phyloP scores from a whole-genome alignment of 108 stramenopile species.

The Epithemia pelagica region DNA sequence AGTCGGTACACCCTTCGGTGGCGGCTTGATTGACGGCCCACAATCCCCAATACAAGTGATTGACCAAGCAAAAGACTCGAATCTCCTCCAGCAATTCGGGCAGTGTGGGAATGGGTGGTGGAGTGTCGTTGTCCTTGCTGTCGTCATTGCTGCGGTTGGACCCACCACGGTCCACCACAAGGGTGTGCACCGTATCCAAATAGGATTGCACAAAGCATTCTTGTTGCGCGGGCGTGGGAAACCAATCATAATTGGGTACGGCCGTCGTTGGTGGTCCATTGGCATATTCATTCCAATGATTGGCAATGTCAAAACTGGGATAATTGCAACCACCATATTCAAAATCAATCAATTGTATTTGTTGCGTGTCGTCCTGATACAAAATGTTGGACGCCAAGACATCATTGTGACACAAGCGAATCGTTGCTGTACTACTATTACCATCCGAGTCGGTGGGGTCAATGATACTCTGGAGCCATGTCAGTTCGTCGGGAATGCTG shows the following conservation, averaged over 20 bases:
- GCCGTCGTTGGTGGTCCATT: conserved; percentile 52
- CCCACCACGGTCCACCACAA: background rate
- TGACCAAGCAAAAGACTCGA: conserved; percentile 59
- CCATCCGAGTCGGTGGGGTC: conserved; percentile 6
- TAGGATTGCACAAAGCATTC: conserved; percentile 48
- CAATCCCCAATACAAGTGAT: conserved; percentile 85
- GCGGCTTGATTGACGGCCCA: conserved; percentile 85
- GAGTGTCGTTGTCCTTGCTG: background rate
- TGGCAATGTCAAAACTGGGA: conserved; percentile 80
- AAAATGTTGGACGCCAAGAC: conserved; percentile 75
- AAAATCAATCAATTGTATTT: conserved; percentile 84
- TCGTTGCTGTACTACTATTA: too few relatives aligned
- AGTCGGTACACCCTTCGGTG: conserved; percentile 71
- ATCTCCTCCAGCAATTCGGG: conserved; percentile 37
- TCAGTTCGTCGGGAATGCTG: conserved; percentile 28
- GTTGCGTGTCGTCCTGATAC: conserved; percentile 11
- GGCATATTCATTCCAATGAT: conserved; percentile 88
- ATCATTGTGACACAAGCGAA: conserved; percentile 90
- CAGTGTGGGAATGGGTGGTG: background rate
- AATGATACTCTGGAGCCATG: conserved; percentile 35
- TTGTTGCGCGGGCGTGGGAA: conserved; percentile 42
- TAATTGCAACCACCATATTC: conserved; percentile 86
- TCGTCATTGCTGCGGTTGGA: background rate
- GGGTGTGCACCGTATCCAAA: conserved; percentile 11
- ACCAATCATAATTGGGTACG: conserved; percentile 49